phyloP scores from a whole-genome alignment of 306 rosid genomes.

The Ormosia semicastrata region DNA sequence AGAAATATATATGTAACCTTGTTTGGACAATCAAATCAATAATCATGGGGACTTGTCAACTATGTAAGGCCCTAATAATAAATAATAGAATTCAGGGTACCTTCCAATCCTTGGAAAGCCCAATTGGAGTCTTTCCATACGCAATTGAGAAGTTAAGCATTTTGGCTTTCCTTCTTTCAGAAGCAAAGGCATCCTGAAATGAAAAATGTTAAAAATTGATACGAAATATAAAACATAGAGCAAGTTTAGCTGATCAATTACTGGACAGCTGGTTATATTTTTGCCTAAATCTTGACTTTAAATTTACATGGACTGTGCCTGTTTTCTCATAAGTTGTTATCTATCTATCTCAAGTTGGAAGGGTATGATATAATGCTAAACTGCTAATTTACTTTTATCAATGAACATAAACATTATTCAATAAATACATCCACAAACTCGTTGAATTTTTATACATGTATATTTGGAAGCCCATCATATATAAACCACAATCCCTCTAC shows the following conservation, averaged over 20 bases:
- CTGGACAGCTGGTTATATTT: neutral
- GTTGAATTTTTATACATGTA: neutral
- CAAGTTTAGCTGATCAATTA: neutral
- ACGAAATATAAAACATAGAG: neutral
- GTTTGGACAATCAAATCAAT: conserved; percentile 14
- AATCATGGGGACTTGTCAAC: neutral
- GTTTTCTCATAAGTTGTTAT: neutral
- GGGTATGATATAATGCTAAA: conserved; percentile 1
- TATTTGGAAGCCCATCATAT: neutral
- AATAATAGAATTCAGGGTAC: conserved; percentile 41
- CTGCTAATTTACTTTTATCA: neutral
- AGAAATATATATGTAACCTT: conserved; percentile 17
- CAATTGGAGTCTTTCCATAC: conserved; percentile 91
- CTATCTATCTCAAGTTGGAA: neutral
- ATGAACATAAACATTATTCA: neutral
- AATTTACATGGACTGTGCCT: neutral
- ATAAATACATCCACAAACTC: neutral
- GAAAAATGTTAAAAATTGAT: neutral
- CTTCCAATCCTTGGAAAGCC: conserved; percentile 97
- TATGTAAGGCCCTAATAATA: neutral
- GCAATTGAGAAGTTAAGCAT: conserved; percentile 99
- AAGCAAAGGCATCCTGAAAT: conserved; percentile 80
- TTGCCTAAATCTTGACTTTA: neutral
- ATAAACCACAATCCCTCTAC: neutral
- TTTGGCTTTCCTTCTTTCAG: conserved; percentile 97